These are phyloP conservation scores for Helichrysum umbraculigerum DNA, from an alignment of 129 eudicot genomes.

Conservation along the genomic window DNA sequence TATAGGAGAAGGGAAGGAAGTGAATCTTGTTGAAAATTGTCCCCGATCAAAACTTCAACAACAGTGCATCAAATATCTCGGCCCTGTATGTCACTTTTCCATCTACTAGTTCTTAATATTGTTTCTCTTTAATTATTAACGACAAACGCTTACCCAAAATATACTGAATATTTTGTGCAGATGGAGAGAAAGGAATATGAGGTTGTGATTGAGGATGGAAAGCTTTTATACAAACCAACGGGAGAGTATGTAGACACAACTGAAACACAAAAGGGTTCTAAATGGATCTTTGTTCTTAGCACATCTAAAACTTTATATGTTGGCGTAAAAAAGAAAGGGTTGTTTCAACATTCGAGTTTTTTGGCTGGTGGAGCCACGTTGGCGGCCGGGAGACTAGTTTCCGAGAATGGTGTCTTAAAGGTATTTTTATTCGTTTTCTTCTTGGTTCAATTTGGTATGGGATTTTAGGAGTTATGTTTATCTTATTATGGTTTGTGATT, in stretches of 20 bases:
- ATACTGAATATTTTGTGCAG: conserved; percentile 33
- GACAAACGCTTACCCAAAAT: not conserved
- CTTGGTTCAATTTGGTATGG: not conserved
- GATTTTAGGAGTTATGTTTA: not conserved
- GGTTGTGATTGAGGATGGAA: conserved; percentile 70
- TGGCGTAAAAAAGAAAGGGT: conserved; percentile 82
- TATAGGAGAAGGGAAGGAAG: conserved; percentile 96
- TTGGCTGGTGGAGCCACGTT: conserved; percentile 96
- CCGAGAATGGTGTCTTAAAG: conserved; percentile 78
- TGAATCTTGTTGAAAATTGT: conserved; percentile 77
- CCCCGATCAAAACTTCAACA: conserved; percentile 84
- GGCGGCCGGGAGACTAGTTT: conserved; percentile 92
- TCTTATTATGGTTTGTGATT: conserved; percentile 16
- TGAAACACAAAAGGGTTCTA: conserved; percentile 52
- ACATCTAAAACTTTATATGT: conserved; percentile 80
- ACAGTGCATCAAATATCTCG: conserved; percentile 98
- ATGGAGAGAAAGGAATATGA: conserved; percentile 89
- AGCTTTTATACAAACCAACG: conserved; percentile 58
- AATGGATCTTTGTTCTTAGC: conserved; percentile 97
- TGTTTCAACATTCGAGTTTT: conserved; percentile 97
- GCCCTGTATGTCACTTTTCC: conserved; percentile 65
- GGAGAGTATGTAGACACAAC: conserved; percentile 64
- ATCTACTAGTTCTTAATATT: not conserved
- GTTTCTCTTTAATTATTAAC: not conserved
- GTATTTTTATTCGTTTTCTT: conserved; percentile 29